Percentiles rank a stretch among this genome's conserved stretches.
Conservation (phyloP, 305 asterid species). For the Nicotiana rustica region DNA sequence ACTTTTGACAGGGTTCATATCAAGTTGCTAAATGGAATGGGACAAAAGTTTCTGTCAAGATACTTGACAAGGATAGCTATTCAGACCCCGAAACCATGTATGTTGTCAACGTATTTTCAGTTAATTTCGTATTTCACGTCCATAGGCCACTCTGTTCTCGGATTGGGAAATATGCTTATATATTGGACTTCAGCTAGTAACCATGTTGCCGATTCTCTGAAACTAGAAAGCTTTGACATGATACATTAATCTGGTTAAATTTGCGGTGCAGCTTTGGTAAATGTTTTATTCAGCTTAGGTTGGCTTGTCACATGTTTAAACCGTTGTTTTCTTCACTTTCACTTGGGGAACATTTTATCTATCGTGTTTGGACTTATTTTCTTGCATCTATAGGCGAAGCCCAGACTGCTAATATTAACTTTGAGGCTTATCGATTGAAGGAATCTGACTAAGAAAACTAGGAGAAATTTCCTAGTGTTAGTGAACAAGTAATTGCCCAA, state of each 20-base stretch:
- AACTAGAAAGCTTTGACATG: slow-evolving; percentile 12
- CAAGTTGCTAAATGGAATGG: slow-evolving; percentile 99
- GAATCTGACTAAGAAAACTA: not conserved
- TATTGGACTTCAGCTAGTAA: slow-evolving; percentile 3
- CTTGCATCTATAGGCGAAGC: not conserved
- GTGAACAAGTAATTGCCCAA: not conserved
- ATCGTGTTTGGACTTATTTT: not conserved
- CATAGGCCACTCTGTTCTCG: not conserved
- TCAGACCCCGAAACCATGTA: slow-evolving; percentile 86
- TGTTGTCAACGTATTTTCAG: slow-evolving; percentile 32
- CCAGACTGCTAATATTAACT: not conserved
- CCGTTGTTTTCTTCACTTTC: slow-evolving; percentile 5
- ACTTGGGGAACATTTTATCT: slow-evolving; percentile 23
- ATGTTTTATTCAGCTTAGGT: slow-evolving; percentile 9
- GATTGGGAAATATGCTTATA: not conserved
- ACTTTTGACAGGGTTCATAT: slow-evolving; percentile 76
- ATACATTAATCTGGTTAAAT: not conserved
- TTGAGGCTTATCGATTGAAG: not conserved
- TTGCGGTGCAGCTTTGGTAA: not conserved
- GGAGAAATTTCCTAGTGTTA: not conserved
- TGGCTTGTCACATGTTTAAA: slow-evolving; percentile 4
- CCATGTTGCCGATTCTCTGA: not conserved
- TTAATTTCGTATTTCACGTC: not conserved
- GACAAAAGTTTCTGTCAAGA: slow-evolving; percentile 95
- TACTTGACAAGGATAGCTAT: slow-evolving; percentile 88